A percentile compares a stretch with the other conserved stretches of the same genome.
Conservation (phyloP, 495 filamentous ascomycete species). For the Venustampulla echinocandica region DNA sequence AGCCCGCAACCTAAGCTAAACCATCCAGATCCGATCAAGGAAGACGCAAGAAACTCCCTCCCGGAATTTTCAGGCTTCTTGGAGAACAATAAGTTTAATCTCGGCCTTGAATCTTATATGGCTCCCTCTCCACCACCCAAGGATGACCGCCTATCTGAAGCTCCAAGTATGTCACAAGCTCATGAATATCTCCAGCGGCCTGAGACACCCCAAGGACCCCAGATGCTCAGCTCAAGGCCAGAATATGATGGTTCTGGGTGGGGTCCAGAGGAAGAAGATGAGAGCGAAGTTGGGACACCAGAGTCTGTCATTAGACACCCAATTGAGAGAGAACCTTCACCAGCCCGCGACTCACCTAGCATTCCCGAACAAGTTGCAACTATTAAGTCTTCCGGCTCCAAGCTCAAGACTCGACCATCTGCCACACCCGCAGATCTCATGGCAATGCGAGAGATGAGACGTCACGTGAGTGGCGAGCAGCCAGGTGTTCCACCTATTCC, state of each 20-base stretch:
- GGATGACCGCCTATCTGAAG: constrained; percentile 6
- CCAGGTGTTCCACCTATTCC: constrained; percentile 51
- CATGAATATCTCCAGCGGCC: constrained; percentile 49
- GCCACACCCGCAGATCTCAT: constrained; percentile 76
- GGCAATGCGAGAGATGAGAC: constrained; percentile 78
- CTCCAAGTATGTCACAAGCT: constrained; percentile 35
- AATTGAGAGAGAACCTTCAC: constrained; percentile 27
- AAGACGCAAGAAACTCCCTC: constrained; percentile 26
- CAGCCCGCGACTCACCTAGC: constrained; percentile 42
- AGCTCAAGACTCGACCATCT: constrained; percentile 84
- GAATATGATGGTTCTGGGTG: constrained; percentile 49
- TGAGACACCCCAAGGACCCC: constrained; percentile 53
- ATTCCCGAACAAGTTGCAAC: constrained; percentile 84
- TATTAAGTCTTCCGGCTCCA: constrained; percentile 77
- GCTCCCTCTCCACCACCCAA: constrained; percentile 37
- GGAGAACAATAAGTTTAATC: constrained; percentile 39
- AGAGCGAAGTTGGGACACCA: constrained; percentile 67
- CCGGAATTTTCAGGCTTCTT: constrained; percentile 41
- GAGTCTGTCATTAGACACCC: constrained; percentile 91
- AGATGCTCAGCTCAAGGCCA: constrained; percentile 27
- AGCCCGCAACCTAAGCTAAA: constrained; percentile 26
- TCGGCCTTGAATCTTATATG: constrained; percentile 44
- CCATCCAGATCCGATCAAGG: constrained; percentile 15
- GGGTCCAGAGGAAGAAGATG: constrained; percentile 41
- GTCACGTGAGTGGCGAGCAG: constrained; percentile 67